Base-by-base conservation (phyloP, 768 basidiomycete species). In the Rhodotorula paludigena region DNA sequence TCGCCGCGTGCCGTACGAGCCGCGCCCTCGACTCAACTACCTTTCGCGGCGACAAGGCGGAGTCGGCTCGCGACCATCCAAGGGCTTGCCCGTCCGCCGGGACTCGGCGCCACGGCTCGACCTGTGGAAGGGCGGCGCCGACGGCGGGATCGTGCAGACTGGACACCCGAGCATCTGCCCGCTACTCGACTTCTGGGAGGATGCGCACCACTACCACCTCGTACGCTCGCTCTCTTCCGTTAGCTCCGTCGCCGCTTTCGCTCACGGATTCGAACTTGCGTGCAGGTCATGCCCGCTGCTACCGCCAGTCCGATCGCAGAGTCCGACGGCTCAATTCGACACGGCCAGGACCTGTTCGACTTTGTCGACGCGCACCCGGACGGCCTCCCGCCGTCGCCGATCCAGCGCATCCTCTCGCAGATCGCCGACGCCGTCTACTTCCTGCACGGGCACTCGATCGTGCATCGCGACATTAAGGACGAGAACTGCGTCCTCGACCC, bases 391-490 rank as follows among this genome's bases (percentile, higher is more conserved):
- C 81, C 90, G 0, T 80, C 80, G 70, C 83, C 85, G 61, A 82
- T 92, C 64, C 84, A 92, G 72, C 88, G 85, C 54, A 90, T 96
- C 76, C 83, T 99, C 7, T 89, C 92, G 41, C 94, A 99, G 79
- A 87, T 99, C 45, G 89, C 90, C 44, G 93, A 97, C 78, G 93
- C 92, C 1, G 78, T 77, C 57, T 76, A 81, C 64, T 99, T 97
- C 80, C 81, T 99, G 47, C 94, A 99, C 77, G 82, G 85, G 15
- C 89, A 87, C 72, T 92, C 91, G 60, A 96, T 99, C 65, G 94
- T 98, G 16, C 94, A 99, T 78, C 89, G 94, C 59, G 94, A 99
- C 76, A 87, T 99, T 78, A 99, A 99, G 80, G 94, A 99, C 74
- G 94, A 99, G 69, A 76, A 76, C 56, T 78, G 80, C 58, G 78